Base-by-base conservation (phyloP, 176 grass and related monocot species). In the Coix lacrymajobi region DNA sequence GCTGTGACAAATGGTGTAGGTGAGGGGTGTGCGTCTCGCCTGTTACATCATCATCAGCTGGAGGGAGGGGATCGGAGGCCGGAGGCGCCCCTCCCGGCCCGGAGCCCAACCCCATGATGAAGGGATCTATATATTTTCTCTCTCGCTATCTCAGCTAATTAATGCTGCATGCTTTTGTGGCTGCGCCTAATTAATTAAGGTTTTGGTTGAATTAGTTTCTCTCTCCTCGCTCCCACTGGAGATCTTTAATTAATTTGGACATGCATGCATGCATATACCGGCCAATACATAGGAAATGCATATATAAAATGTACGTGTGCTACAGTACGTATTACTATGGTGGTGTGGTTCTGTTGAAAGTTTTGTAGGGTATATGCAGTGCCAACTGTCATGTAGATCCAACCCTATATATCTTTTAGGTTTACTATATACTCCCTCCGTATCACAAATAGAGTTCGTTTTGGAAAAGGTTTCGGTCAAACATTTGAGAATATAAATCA, bases 11-110 rank as follows among this genome's bases (percentile, higher is more conserved):
- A 66, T 86, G 88, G 60, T 86, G 84, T 89, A 84, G 90, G 87
- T 89, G 79, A 83, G 54, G 64, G 54, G 90, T 86, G 90, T 80
- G 75, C 58, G 56, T 92, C 90, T 69, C 65, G 64, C 54, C 76
- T 76, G 90, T 83, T 79, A 89, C 80, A 86, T 92, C 90, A 86
- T n/a, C n/a, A n/a, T n/a, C n/a, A n/a, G n/a, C n/a, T n/a, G 63
- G 76, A 79, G 75, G 40, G 25, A 14, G 14, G 6, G 2, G 7
- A 0, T 19, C 80, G 69, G 75, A 74, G 75, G 60, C 33, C 15
- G 14, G n/a, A n/a, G 56, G 76, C 60, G 39, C 76, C 39, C 39
- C 58, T 64, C 39, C 19, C 8, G 36, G 25, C 16, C 24, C 29
- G 34, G 22, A 45, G 64, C 74, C 62, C 83, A 88, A 45, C 71